These are phyloP conservation scores for Adiantum capillusveneris DNA, from an alignment of 75 land plant species.

Conservation along the genomic window DNA sequence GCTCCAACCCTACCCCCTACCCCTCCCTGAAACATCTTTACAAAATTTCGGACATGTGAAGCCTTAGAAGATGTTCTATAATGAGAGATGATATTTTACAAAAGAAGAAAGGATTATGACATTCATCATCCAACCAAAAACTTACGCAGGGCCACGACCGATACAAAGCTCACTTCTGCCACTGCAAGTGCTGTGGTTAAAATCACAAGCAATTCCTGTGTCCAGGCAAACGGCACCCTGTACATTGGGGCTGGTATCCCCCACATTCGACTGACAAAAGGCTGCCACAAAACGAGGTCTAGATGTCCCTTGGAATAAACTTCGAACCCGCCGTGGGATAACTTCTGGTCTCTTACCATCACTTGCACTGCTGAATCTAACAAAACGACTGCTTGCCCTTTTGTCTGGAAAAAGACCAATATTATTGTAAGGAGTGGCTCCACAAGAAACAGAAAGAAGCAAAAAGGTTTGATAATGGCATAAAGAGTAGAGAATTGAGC, in stretches of 20 bases:
- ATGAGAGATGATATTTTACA: too few relatives aligned
- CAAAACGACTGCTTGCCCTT: neutral
- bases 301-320: constrained; percentile 19
- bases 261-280: constrained; percentile 95
- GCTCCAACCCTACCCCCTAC: too few relatives aligned
- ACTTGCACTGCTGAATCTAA: constrained; percentile 22
- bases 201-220: constrained; percentile 89
- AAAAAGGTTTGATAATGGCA: too few relatives aligned
- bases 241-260: constrained; percentile 94
- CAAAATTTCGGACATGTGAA: too few relatives aligned
- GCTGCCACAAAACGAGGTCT: constrained; percentile 78
- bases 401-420: neutral
- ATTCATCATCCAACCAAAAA: too few relatives aligned
- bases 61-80: too few relatives aligned
- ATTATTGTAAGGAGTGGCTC: too few relatives aligned
- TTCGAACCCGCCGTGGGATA: constrained; percentile 53
- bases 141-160: constrained; percentile 97
- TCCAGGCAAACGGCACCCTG: constrained; percentile 87
- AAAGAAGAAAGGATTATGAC: too few relatives aligned
- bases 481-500: too few relatives aligned
- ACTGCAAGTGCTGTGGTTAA: constrained; percentile 97
- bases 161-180: constrained; percentile 92
- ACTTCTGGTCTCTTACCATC: constrained; percentile 43
- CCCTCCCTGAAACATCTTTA: too few relatives aligned
- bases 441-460: too few relatives aligned